These are phyloP conservation scores for Penicillium roqueforti DNA, from an alignment of 495 filamentous ascomycete species.

Conservation along the genomic window DNA sequence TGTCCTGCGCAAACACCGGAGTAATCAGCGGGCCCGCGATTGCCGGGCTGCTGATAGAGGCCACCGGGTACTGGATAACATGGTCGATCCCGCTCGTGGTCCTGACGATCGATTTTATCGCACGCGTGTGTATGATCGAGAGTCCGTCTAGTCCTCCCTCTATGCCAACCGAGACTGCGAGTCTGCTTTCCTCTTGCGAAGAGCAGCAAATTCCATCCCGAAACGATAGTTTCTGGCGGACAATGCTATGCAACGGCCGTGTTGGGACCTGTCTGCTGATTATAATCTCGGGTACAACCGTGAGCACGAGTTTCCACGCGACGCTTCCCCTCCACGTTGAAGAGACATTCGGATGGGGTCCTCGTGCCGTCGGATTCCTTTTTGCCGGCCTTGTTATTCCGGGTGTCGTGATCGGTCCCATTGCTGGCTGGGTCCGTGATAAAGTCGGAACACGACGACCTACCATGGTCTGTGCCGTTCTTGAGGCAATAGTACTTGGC, in stretches of 20 bases:
- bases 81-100: conserved; percentile 8
- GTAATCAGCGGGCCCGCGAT: neutral
- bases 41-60: neutral
- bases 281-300: neutral
- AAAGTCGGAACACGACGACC: conserved; percentile 4
- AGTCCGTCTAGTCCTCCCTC: neutral
- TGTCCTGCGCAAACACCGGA: conserved; percentile 5
- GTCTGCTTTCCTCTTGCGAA: neutral
- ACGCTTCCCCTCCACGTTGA: conserved; percentile 10
- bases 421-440: conserved; percentile 16
- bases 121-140: conserved; percentile 12
- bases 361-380: conserved; percentile 2
- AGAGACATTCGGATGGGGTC: conserved; percentile 12
- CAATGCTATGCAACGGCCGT: neutral
- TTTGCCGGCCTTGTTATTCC: conserved; percentile 10
- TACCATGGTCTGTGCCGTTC: neutral
- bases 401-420: conserved; percentile 7
- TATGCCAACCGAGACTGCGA: neutral
- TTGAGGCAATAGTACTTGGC: neutral
- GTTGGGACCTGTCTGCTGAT: neutral
- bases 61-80: conserved; percentile 6
- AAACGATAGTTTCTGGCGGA: neutral
- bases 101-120: conserved; percentile 5
- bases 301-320: conserved; percentile 4
- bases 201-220: neutral